phyloP scores from a whole-genome alignment of 78 protist species.

The Monosiga brevicollis region DNA sequence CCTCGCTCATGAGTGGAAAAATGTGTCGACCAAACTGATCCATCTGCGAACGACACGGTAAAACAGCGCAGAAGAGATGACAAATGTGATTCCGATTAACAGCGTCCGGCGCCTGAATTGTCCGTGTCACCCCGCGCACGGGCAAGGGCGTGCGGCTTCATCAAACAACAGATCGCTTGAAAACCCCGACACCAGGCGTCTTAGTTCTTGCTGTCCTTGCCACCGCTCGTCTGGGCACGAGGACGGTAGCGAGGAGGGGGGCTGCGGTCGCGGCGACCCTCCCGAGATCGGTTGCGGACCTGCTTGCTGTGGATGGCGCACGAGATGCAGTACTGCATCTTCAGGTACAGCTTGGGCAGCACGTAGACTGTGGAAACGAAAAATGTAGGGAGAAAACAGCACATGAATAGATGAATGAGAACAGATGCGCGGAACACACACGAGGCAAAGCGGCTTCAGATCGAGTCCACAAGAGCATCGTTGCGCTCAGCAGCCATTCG shows the following conservation, averaged over 20 bases:
- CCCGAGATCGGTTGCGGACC: slow-evolving; percentile 87
- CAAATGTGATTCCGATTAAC: too few relatives aligned
- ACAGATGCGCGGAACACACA: background rate
- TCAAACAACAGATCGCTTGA: too few relatives aligned
- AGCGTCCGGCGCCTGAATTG: background rate
- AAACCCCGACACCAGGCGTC: too few relatives aligned
- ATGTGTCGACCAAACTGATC: background rate
- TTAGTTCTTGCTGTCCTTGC: background rate
- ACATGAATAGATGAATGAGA: background rate
- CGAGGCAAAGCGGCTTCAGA: background rate
- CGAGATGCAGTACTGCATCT: slow-evolving; percentile 93
- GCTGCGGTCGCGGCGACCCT: slow-evolving; percentile 59
- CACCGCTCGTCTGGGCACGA: background rate
- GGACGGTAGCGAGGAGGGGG: slow-evolving; percentile 57
- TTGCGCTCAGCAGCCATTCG: background rate
- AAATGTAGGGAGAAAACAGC: background rate
- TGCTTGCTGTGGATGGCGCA: slow-evolving; percentile 95
- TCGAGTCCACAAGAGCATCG: background rate
- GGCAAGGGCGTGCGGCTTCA: background rate
- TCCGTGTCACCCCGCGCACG: background rate
- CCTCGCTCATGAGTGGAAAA: background rate
- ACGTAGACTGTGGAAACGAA: slow-evolving; percentile 44
- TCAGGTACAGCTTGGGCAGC: slow-evolving; percentile 93
- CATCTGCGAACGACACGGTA: background rate
- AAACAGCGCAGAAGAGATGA: background rate